Evolutionary conservation across 2,329 filamentous ascomycete genomes (phyloP), one percentile per base, ranked within the genome.

Genomic region (Arthroderma sp.): DNA sequence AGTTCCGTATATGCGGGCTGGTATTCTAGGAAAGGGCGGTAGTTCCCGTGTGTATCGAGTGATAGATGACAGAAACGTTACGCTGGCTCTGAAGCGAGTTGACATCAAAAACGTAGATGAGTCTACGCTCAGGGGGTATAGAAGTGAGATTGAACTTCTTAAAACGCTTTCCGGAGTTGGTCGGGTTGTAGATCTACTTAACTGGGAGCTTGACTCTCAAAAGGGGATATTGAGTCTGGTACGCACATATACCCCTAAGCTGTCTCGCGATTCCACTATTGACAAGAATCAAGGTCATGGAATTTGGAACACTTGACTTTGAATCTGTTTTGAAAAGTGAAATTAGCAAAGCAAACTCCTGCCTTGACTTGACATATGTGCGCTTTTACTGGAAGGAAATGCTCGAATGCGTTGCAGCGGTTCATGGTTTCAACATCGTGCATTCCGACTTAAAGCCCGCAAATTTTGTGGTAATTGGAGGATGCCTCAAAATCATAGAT

Each of bases 311-410:
- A 63, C 74, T 86, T 36, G 87, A 94, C 61, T 75, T 94, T 56
- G 82, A 87, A 58, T 82, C 80, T 40, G 76, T 93, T 45, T 72
- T 94, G 52, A 78, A 78, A 40, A 72, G 78, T 49, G 75, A 77
- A 5, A 69, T 81, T 57, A 81, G 76, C 54, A 73, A 69, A 0
- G 78, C 83, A 46, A 74, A 79, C 34, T 74, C 81, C 38, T 77
- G 71, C 49, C 80, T 94, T 47, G 86, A 94, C 58, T 72, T 83
- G 1, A 81, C 81, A 38, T 93, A 93, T 61, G 83, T 87, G 9
- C 80, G 87, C 22, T 86, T 83, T 64, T 89, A 89, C 70, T 94
- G 87, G 87, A 86, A 88, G 62, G 87, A 94, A 64, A 94, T 94
- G 87, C 78, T 94, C 30, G 84, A 91, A 61, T 94, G 86, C 58